Evolutionary conservation across 257 asterid genomes (phyloP).

Genomic region (Eucommia ulmoides): DNA sequence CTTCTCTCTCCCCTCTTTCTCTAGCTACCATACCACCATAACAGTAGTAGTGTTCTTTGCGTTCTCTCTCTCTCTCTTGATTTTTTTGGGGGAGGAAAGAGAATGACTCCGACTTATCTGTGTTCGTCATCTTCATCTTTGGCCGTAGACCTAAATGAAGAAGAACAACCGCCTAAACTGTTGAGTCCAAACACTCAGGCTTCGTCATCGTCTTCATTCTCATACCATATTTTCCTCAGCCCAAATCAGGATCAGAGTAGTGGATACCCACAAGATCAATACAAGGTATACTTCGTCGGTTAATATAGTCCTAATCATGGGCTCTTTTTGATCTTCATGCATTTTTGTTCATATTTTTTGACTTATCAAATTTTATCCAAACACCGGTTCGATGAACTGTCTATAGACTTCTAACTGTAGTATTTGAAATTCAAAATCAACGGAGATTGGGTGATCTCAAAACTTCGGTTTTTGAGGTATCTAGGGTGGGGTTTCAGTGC

Average conservation of each 20-base stretch:
- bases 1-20: no score
- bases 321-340: background rate
- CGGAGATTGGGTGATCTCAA: background rate
- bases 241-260: constrained; percentile 31
- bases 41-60: no score
- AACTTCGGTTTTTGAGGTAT: background rate
- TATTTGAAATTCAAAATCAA: no score
- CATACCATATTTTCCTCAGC: constrained; percentile 30
- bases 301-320: background rate
- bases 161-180: no score
- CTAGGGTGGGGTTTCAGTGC: no score
- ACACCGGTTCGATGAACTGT: background rate
- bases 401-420: background rate
- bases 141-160: no score
- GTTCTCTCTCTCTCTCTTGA: no score
- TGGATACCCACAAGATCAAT: constrained; percentile 16
- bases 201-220: constrained; percentile 33
- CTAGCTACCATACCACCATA: no score
- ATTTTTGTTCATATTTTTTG: background rate
- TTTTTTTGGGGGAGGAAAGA: no score
- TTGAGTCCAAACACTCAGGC: no score
- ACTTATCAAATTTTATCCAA: background rate
- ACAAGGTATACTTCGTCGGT: constrained; percentile 32
- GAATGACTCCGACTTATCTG: no score
- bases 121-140: no score